phyloP scores from a whole-genome alignment of 495 filamentous ascomycete genomes.

The Penicillium simplicissimum region DNA sequence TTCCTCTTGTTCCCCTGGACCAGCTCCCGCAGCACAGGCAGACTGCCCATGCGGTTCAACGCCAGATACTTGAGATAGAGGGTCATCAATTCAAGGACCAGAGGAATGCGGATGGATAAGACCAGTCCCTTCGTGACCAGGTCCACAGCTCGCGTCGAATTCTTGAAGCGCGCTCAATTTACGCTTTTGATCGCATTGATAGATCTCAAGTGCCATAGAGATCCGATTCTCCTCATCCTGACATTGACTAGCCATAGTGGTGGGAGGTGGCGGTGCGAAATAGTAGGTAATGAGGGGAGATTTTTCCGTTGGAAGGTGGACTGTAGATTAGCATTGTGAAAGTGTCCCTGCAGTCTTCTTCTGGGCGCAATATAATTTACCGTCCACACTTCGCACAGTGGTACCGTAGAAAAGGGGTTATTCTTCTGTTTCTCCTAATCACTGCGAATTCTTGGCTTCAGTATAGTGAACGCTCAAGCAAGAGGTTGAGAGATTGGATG shows the following conservation, averaged over 20 bases:
- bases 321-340: too few relatives aligned
- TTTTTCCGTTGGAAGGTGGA: background rate
- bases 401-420: too few relatives aligned
- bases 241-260: background rate
- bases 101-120: slow-evolving; percentile 26
- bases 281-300: background rate
- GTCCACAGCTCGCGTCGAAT: slow-evolving; percentile 23
- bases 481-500: too few relatives aligned
- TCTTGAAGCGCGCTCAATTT: slow-evolving; percentile 11
- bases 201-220: too few relatives aligned
- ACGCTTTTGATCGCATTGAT: background rate
- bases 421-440: too few relatives aligned
- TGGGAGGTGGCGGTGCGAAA: background rate
- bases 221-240: background rate
- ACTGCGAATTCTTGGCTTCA: too few relatives aligned
- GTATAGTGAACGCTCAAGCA: too few relatives aligned
- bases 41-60: slow-evolving; percentile 27
- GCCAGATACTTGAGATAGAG: slow-evolving; percentile 28
- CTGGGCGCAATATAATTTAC: too few relatives aligned
- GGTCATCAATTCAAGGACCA: slow-evolving; percentile 24
- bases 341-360: too few relatives aligned
- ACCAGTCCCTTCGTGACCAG: slow-evolving; percentile 24
- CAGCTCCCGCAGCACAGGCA: slow-evolving; percentile 35
- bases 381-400: too few relatives aligned
- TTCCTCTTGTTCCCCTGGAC: slow-evolving; percentile 28